These are phyloP conservation scores for Pseudopediastrum boryanum DNA, from an alignment of 139 green algal genomes.

Conservation along the genomic window DNA sequence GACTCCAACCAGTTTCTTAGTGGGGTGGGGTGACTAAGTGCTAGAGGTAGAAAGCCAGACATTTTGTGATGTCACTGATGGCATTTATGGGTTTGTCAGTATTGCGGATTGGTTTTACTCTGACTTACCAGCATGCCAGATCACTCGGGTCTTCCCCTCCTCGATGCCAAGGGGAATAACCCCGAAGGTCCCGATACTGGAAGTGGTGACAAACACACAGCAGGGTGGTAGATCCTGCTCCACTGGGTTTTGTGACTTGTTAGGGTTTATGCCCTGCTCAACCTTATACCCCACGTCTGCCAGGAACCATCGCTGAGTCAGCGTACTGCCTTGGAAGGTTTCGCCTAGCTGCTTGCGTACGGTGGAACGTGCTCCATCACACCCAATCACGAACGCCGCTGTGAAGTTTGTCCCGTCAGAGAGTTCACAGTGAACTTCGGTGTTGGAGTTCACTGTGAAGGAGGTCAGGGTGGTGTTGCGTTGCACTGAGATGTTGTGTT, in stretches of 20 bases:
- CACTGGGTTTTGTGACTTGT: neutral
- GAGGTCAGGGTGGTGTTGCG: constrained; percentile 9
- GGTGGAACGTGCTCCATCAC: constrained; percentile 21
- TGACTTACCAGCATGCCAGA: constrained; percentile 14
- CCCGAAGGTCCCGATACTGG: neutral
- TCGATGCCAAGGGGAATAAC: neutral
- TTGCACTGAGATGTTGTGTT: neutral
- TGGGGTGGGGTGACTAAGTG: no score
- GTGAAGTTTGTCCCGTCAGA: no score
- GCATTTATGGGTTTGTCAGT: no score
- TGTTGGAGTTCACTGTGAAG: no score
- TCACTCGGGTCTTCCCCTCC: neutral
- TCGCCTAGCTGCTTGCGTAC: constrained; percentile 20
- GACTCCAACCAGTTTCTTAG: no score
- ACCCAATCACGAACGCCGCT: constrained; percentile 11
- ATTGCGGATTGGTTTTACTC: no score
- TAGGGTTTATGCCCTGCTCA: neutral
- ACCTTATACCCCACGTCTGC: neutral
- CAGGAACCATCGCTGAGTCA: constrained; percentile 20
- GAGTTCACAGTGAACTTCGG: no score
- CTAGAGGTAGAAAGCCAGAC: no score
- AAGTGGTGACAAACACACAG: neutral
- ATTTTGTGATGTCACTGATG: no score
- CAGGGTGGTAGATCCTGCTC: neutral
- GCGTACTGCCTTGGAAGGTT: neutral